phyloP scores from a whole-genome alignment of 2,329 filamentous ascomycete genomes.

The Ceratocystis albifundus region DNA sequence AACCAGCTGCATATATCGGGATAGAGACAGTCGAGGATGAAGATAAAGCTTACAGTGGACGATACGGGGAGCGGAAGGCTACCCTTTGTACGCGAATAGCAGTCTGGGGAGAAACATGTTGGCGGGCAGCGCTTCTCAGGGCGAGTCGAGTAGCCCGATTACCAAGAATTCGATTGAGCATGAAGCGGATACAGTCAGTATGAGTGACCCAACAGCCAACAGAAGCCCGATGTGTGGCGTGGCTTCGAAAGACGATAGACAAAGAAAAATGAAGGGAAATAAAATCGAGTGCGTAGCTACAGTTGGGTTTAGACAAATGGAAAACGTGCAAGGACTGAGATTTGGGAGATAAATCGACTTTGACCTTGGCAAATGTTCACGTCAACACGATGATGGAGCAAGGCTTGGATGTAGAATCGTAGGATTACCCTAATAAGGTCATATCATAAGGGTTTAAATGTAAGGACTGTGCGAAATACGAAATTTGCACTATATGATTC shows the following conservation, averaged over 20 bases:
- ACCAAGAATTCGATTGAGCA: constrained; percentile 19
- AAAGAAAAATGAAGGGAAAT: not conserved
- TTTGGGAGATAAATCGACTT: too few relatives aligned
- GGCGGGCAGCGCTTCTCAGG: constrained; percentile 19
- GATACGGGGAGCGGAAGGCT: constrained; percentile 18
- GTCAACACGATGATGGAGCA: not conserved
- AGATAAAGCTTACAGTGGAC: constrained; percentile 18
- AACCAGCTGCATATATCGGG: not conserved
- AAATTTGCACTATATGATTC: not conserved
- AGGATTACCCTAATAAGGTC: not conserved
- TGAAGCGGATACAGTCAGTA: not conserved
- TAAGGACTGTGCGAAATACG: not conserved
- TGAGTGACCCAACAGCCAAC: not conserved
- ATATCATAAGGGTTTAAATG: not conserved
- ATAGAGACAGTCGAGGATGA: not conserved
- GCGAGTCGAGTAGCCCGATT: constrained; percentile 19
- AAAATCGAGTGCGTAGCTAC: too few relatives aligned
- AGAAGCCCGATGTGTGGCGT: not conserved
- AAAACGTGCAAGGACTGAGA: too few relatives aligned
- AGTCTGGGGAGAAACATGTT: constrained; percentile 20
- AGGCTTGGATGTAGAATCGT: constrained; percentile 7
- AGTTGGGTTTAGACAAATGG: too few relatives aligned
- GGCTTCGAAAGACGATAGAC: not conserved
- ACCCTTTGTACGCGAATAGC: constrained; percentile 21
- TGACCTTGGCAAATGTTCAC: too few relatives aligned